Evolutionary conservation across 768 basidiomycete species (phyloP), one percentile per base, ranked within the genome.

Genomic region (Macrolepiota fuliginosa): DNA sequence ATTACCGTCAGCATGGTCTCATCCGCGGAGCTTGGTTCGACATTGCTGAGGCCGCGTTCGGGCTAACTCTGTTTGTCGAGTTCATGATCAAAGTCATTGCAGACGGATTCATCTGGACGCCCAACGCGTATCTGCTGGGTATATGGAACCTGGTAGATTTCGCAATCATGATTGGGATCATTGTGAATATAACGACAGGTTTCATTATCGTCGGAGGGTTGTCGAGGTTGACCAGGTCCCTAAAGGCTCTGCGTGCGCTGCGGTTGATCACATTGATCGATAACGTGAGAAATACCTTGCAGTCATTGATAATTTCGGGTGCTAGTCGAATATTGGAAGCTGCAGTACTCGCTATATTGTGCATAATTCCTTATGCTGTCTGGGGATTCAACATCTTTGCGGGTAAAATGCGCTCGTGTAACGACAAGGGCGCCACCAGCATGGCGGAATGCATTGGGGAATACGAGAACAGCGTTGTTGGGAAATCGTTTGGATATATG

Each of bases 341-440:
- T 1, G 93, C 90, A 3, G 73, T 96, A 50, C 85, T 98, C 17
- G 93, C 96, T 54, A 84, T 95, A 47, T 82, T 98, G 54, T 94
- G 94, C 71, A 90, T 94, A 85, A 91, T 94, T 66, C 92, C 92
- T 0, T 94, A 92, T 69, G 92, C 94, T n/a, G 88, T 96, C 9
- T 96, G 94, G 94, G 94, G 95, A 10, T 83, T 92, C 54, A 97
- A 94, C 68, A 92, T 98, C 72, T 98, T 98, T 74, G 79, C 87
- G 1, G 95, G 94, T 15, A 75, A 86, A 62, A 87, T 94, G 79
- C 94, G 89, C 71, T 71, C 75, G 29, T 98, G 96, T 79, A 98
- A 93, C 70, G 94, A 98, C 67, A 70, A 59, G 22, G 73, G 65
- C 54, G 82, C 77, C 1, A 65, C 75, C 29, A 90, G 87, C 1